Percentiles rank a stretch among this genome's conserved stretches.
Conservation (phyloP, 495 filamentous ascomycete genomes). For the Apodospora peruviana region DNA sequence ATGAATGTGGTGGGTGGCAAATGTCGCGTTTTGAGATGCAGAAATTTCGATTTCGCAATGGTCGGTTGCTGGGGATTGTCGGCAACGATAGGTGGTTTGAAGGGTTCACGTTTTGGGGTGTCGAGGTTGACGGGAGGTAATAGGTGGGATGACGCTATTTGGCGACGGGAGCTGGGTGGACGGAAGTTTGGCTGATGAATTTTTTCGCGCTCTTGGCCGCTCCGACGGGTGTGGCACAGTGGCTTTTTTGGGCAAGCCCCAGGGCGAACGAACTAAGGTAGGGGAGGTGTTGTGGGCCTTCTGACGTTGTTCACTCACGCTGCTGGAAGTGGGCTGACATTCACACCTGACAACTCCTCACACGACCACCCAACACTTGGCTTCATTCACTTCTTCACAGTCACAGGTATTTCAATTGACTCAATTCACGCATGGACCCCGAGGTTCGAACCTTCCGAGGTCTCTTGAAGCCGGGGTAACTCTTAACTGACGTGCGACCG, state of each 20-base stretch:
- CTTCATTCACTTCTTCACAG: neutral
- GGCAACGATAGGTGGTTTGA: neutral
- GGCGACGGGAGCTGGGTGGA: neutral
- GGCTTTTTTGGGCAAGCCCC: neutral
- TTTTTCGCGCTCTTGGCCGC: slow-evolving; percentile 12
- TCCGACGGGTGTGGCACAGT: neutral
- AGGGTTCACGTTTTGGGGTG: slow-evolving; percentile 1
- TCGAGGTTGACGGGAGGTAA: slow-evolving; percentile 9
- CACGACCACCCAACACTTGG: neutral
- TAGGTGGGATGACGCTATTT: slow-evolving; percentile 16
- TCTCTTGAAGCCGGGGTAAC: neutral
- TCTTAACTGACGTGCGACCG: no score
- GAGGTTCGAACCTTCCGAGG: neutral
- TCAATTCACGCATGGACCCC: neutral
- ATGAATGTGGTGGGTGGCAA: neutral
- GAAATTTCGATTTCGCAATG: neutral
- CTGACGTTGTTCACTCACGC: neutral
- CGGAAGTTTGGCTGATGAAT: slow-evolving; percentile 14
- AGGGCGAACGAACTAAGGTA: no score
- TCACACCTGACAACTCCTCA: neutral
- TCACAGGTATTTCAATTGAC: neutral
- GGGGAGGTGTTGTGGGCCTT: neutral
- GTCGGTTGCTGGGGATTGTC: neutral
- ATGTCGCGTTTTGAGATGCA: neutral
- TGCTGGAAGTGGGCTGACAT: slow-evolving; percentile 2